Evolutionary conservation across 2,329 filamentous ascomycete species (phyloP), one percentile per base, ranked within the genome.

Genomic region (Verticillium alfalfae): DNA sequence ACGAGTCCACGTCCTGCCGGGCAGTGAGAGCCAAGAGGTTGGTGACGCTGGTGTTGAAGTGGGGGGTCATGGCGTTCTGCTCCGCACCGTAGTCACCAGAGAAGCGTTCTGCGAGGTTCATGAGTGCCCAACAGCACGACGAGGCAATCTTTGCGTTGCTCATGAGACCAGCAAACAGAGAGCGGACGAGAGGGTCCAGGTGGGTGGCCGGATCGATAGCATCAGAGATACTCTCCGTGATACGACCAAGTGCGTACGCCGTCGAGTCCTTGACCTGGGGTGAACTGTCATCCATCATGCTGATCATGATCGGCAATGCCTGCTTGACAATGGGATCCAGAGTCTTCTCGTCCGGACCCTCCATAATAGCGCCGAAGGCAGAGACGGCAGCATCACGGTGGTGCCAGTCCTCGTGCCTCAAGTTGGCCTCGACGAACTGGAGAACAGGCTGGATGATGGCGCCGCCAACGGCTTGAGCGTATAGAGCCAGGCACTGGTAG

Each of bases 111-210:
- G 95, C 94, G 72, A 99, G 81, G 78, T 98, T 99, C 92, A 99
- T 98, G 67, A 99, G 80, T 37, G 95, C 93, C 95, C 96, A 97
- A 81, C 95, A 99, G 87, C 95, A 98, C 36, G 95, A 99, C 61
- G 92, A 88, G 37, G 94, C 95, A 88, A 99, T 99, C 85, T 96
- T 97, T 63, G 93, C 90, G 74, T 90, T 95, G 79, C 91, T 94
- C 63, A 92, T 87, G 63, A 99, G 84, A 58, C 94, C 95, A 68
- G 88, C 87, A 81, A 99, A 99, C 10, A 99, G 85, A 49, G 93
- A 91, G 61, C 88, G 86, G 71, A 99, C 94, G 65, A 99, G 82
- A 22, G 90, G 87, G 66, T 93, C 90, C 5, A 99, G 85, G 73
- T 97, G 92, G 66, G 88, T 82, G 67, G 85, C 81, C 49, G 92